Base-by-base conservation (phyloP, 1,284 basidiomycete genomes). In the Leccinum subrobustum region DNA sequence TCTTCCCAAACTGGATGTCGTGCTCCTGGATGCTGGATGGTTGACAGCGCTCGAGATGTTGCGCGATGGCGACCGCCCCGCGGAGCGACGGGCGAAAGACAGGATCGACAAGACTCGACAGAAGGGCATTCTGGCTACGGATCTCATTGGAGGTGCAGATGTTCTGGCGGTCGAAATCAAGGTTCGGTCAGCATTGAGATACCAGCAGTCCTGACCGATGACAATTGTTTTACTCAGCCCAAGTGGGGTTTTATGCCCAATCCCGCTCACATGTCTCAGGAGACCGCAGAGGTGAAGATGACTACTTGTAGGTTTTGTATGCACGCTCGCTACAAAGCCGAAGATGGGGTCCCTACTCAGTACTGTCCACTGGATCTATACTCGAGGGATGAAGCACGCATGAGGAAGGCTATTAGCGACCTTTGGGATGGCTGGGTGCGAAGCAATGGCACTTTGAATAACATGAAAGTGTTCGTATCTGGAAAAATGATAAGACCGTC, bases 211-310 rank as follows among this genome's bases (percentile, higher is more conserved):
- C 16, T 55, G 9, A 35, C 12, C 12, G 33, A 33, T 33, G 33
- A 12, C 33, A 5, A 59, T 48, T 59, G 39, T 20, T 42, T 42
- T 14, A 55, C 35, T 11, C 67, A 96, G 95, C 95, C 95, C 51
- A 97, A 97, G 79, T 97, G 95, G 94, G 93, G 87, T 3, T 96
- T 97, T 75, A 75, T 96, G 31, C 93, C 95, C 6, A 79, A 79
- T 27, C 64, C 81, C 16, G 65, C 70, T 9, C 80, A 88, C 76
- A 77, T 92, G 53, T 86, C 92, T 0, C 68, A 77, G 2, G 76
- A 77, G 55, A 89, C 86, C 1, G 78, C 75, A 16, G 62, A 70
- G 0, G 77, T 86, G 68, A 97, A 96, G 78, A 80, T 80, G 5
- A 76, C 75, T 29, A 87, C 88, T 33, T 95, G 93, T 77, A 83